phyloP scores from a whole-genome alignment of 2,329 filamentous ascomycete genomes.

The Neopestalotiopsis rosae region DNA sequence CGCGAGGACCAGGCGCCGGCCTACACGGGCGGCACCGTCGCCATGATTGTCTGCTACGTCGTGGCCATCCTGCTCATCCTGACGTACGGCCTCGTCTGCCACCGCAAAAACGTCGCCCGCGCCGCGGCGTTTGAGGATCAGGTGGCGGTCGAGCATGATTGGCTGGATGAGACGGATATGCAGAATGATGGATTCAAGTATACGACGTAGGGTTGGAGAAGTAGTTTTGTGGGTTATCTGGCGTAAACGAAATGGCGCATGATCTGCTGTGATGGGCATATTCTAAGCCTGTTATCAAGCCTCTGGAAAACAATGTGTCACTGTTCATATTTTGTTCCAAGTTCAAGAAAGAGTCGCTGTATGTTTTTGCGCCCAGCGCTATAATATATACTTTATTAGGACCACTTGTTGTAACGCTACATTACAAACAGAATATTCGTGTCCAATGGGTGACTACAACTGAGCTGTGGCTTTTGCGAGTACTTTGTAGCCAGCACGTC shows the following conservation, averaged over 20 bases:
- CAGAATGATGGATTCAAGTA: conserved; percentile 21
- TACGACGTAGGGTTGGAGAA: conserved; percentile 15
- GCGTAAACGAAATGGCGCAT: background rate
- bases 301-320: too few relatives aligned
- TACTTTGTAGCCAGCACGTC: conserved; percentile 90
- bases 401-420: background rate
- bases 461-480: conserved; percentile 93
- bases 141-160: conserved; percentile 18
- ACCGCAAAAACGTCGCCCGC: conserved; percentile 10
- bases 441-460: conserved; percentile 86
- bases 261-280: background rate
- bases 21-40: conserved; percentile 40
- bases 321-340: background rate
- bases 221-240: background rate
- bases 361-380: background rate
- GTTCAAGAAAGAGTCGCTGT: background rate
- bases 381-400: background rate
- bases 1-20: conserved; percentile 53
- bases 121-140: conserved; percentile 14
- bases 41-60: conserved; percentile 21
- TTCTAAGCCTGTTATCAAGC: background rate
- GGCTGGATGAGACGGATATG: conserved; percentile 20
- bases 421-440: conserved; percentile 15
- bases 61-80: conserved; percentile 19
- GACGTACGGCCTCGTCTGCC: conserved; percentile 18